Conservation (phyloP, 176 grass and related monocot species). For the Saccharum officinarum region DNA sequence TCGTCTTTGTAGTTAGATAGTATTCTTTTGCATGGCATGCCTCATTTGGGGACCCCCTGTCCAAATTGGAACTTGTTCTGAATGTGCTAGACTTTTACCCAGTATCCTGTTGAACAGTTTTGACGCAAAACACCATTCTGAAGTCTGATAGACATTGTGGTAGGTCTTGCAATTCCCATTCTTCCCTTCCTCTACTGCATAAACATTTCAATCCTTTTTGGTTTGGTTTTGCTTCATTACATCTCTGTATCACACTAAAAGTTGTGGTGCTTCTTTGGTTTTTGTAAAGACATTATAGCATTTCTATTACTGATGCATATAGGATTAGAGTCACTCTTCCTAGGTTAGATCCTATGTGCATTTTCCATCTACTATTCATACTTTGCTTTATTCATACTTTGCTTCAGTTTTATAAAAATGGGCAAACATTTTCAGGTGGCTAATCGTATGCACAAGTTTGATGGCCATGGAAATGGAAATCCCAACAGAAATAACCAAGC, state of each 20-base stretch:
- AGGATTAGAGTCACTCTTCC: background rate
- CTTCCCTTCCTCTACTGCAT: background rate
- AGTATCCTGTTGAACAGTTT: background rate
- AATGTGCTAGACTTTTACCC: background rate
- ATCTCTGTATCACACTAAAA: slow-evolving; percentile 9
- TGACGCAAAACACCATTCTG: background rate
- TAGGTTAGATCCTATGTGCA: background rate
- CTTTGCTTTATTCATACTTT: too few species aligned
- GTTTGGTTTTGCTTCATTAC: background rate
- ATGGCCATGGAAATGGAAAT: slow-evolving; percentile 64
- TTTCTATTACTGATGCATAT: background rate
- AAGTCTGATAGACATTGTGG: background rate
- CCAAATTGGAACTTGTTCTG: background rate
- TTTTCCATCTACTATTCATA: slow-evolving; percentile 9
- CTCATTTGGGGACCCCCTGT: background rate
- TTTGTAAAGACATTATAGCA: background rate
- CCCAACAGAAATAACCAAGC: slow-evolving; percentile 49
- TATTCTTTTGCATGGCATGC: background rate
- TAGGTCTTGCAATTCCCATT: background rate
- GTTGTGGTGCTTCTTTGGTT: background rate
- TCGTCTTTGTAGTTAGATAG: slow-evolving; percentile 2
- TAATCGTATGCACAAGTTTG: slow-evolving; percentile 49
- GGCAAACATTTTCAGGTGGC: slow-evolving; percentile 38
- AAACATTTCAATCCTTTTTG: background rate
- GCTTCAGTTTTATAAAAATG: slow-evolving; percentile 1